Evolutionary conservation across 257 asterid species (phyloP).

Genomic region (Lycium ferocissimum): DNA sequence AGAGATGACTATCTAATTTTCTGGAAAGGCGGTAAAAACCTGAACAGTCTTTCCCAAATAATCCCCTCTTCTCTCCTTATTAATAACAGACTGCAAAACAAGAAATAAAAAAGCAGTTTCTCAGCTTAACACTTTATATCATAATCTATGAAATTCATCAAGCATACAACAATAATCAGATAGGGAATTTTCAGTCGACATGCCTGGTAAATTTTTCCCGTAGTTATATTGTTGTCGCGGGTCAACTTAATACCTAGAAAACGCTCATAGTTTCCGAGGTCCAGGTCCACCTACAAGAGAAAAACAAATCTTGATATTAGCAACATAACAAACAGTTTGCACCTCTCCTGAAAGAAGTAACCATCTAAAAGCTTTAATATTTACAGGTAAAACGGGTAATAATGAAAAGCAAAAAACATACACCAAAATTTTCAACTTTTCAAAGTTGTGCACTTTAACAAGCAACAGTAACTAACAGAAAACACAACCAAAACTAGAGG

Average conservation of each 20-base stretch:
- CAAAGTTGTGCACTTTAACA: background rate
- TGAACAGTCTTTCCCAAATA: slow-evolving; percentile 59
- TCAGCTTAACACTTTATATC: background rate
- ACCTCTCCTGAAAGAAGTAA: background rate
- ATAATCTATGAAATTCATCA: background rate
- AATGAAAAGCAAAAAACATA: background rate
- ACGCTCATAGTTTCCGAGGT: slow-evolving; percentile 96
- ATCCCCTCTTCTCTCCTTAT: slow-evolving; percentile 60
- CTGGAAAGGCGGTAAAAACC: slow-evolving; percentile 40
- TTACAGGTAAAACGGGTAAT: background rate
- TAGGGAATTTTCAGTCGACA: slow-evolving; percentile 30
- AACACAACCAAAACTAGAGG: slow-evolving; percentile 4
- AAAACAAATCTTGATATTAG: slow-evolving; percentile 16
- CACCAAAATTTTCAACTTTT: background rate
- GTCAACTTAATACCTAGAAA: slow-evolving; percentile 82
- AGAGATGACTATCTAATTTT: slow-evolving; percentile 8
- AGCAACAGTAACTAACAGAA: background rate
- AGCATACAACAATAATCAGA: background rate
- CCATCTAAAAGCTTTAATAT: slow-evolving; percentile 1
- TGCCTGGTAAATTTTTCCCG: slow-evolving; percentile 94
- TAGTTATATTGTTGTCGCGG: slow-evolving; percentile 84
- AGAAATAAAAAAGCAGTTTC: background rate
- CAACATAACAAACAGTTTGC: background rate
- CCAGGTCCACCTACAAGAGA: slow-evolving; percentile 87
- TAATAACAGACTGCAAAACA: slow-evolving; percentile 46